phyloP scores from a whole-genome alignment of 176 grass and related monocot species.

The Puya raimondii region DNA sequence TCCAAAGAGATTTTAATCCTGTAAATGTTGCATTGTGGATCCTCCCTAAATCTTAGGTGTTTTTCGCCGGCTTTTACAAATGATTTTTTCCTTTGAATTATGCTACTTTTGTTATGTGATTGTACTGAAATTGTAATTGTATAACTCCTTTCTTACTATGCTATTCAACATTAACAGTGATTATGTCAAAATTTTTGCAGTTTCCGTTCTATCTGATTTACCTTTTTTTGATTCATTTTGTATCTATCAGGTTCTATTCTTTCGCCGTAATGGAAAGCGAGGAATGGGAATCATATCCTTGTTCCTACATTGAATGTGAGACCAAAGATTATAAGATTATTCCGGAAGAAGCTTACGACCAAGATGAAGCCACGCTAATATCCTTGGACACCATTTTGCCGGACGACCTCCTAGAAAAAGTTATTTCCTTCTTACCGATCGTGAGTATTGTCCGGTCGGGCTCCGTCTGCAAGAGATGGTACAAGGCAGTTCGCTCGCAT shows the following conservation, averaged over 20 bases:
- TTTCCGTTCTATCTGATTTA: conserved; percentile 7
- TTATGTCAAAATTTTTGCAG: neutral
- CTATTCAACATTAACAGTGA: no score
- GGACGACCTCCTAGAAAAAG: conserved; percentile 71
- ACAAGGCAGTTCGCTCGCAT: conserved; percentile 38
- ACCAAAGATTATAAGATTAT: conserved; percentile 14
- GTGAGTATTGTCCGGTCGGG: conserved; percentile 55
- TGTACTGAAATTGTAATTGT: no score
- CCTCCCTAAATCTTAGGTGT: no score
- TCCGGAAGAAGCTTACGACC: conserved; percentile 29
- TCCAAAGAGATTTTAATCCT: no score
- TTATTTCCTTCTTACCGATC: conserved; percentile 64
- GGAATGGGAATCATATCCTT: conserved; percentile 42
- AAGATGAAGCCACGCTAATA: conserved; percentile 13
- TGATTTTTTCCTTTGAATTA: no score
- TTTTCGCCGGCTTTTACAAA: no score
- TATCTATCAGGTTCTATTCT: conserved; percentile 27
- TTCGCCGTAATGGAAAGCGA: conserved; percentile 33
- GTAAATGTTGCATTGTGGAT: no score
- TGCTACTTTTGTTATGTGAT: no score
- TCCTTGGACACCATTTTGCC: conserved; percentile 49
- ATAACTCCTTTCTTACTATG: no score
- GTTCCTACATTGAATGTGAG: conserved; percentile 29
- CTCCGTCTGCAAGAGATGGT: conserved; percentile 74
- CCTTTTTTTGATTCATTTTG: neutral